phyloP scores from a whole-genome alignment of 805 yeast genomes.

The Torulaspora maleeae region DNA sequence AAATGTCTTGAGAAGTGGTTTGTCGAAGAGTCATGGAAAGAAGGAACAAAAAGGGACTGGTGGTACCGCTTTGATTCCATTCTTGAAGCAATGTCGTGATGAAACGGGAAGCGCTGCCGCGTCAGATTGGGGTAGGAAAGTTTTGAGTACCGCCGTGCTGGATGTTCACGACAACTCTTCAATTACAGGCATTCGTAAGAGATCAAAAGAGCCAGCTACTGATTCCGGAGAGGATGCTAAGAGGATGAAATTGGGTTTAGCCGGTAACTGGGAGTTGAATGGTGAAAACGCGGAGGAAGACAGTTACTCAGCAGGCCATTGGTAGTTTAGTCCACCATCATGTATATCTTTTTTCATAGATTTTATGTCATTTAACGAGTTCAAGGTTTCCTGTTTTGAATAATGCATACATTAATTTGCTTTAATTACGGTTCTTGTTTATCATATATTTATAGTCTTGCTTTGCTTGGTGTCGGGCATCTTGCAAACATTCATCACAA shows the following conservation, averaged over 20 bases:
- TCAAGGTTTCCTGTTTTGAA: neutral
- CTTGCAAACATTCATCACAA: slow-evolving; percentile 39
- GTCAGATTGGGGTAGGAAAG: slow-evolving; percentile 82
- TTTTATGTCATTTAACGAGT: neutral
- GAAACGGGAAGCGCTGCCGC: slow-evolving; percentile 95
- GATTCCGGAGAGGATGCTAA: slow-evolving; percentile 16
- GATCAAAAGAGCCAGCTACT: slow-evolving; percentile 2
- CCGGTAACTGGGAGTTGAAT: slow-evolving; percentile 31
- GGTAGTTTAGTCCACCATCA: slow-evolving; percentile 20
- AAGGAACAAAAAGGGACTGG: slow-evolving; percentile 81
- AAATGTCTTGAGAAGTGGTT: slow-evolving; percentile 61
- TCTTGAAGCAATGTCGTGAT: slow-evolving; percentile 91
- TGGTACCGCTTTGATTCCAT: slow-evolving; percentile 87
- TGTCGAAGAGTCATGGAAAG: slow-evolving; percentile 45
- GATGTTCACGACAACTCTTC: slow-evolving; percentile 23
- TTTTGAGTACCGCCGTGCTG: slow-evolving; percentile 50
- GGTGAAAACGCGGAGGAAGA: slow-evolving; percentile 24
- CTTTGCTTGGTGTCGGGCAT: slow-evolving; percentile 4
- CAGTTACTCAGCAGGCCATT: slow-evolving; percentile 30
- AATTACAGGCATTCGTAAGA: slow-evolving; percentile 17
- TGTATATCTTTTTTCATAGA: neutral
- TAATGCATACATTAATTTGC: neutral
- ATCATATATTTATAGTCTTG: neutral
- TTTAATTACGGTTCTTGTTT: neutral
- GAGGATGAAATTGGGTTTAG: slow-evolving; percentile 32